A percentile compares a stretch with the other conserved stretches of the same genome.
These are phyloP conservation scores for Amesomyces nigricolor DNA, from an alignment of 2,329 filamentous ascomycete species.

Conservation along the genomic window DNA sequence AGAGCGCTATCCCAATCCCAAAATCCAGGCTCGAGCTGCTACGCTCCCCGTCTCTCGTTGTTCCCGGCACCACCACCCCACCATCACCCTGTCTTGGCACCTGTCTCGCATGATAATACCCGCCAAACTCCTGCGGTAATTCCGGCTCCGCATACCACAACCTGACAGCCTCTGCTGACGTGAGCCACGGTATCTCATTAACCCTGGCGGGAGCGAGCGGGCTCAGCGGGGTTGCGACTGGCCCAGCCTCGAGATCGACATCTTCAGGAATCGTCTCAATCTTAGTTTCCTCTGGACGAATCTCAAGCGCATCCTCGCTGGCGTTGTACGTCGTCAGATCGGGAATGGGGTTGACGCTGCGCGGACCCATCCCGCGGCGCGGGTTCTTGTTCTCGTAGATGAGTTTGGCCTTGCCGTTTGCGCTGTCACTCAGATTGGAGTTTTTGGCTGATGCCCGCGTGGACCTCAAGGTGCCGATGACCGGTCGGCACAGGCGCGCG, in stretches of 20 bases:
- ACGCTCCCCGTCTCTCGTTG: constrained; percentile 2
- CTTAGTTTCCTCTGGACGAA: neutral
- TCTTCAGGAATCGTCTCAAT: neutral
- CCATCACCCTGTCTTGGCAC: constrained; percentile 12
- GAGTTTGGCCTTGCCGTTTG: constrained; percentile 13
- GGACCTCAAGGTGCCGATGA: constrained; percentile 34
- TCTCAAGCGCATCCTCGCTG: constrained; percentile 27
- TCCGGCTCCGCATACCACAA: neutral
- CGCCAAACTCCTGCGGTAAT: constrained; percentile 9
- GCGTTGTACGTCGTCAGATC: constrained; percentile 24
- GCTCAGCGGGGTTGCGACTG: neutral
- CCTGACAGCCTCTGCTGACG: constrained; percentile 21
- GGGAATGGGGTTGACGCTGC: constrained; percentile 28
- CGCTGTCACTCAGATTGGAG: constrained; percentile 13
- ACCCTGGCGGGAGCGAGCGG: too few species aligned
- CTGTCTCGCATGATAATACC: constrained; percentile 24
- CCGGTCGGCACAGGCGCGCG: constrained; percentile 33
- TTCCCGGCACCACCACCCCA: neutral
- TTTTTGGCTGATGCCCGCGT: constrained; percentile 19
- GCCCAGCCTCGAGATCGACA: constrained; percentile 8
- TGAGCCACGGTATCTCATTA: constrained; percentile 12
- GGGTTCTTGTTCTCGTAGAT: constrained; percentile 29
- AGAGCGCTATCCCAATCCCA: neutral
- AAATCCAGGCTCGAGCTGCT: constrained; percentile 9
- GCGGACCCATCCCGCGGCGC: constrained; percentile 27